Conservation (phyloP, 2,329 filamentous ascomycete genomes). For the Mycogone perniciosa region DNA sequence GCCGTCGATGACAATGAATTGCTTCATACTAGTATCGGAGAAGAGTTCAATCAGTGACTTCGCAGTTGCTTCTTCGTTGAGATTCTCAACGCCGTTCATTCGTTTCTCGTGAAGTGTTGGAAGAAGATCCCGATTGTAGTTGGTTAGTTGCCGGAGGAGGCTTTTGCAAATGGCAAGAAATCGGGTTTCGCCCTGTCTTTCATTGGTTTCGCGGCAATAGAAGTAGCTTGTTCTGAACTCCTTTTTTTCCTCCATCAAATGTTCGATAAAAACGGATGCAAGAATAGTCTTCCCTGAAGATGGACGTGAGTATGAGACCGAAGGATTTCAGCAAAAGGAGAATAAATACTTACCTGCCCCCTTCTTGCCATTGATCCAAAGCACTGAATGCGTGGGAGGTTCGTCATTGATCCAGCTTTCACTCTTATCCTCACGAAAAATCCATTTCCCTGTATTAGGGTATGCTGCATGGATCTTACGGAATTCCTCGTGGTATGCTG, state of each 20-base stretch:
- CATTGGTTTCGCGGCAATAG: not conserved
- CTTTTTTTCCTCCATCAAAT: not conserved
- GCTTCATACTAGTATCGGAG: not conserved
- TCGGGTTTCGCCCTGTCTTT: not conserved
- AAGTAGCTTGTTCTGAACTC: not conserved
- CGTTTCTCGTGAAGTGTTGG: not conserved
- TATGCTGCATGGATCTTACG: not conserved
- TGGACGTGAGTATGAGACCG: not conserved
- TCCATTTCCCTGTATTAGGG: not conserved
- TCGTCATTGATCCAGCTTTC: not conserved
- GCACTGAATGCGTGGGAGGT: not conserved
- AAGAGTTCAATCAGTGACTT: not conserved
- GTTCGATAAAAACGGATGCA: not conserved
- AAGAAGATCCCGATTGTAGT: not conserved
- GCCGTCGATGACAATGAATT: not conserved
- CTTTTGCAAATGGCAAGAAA: not conserved
- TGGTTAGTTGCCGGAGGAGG: not conserved
- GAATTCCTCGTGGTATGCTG: not conserved
- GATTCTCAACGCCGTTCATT: not conserved
- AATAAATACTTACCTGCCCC: not conserved
- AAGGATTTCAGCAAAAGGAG: not conserved
- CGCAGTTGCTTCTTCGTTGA: not conserved
- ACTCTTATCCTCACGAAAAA: not conserved
- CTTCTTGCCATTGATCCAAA: not conserved
- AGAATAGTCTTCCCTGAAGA: not conserved